Conservation (phyloP, 129 eudicot genomes). For the Escallonia rubra region DNA sequence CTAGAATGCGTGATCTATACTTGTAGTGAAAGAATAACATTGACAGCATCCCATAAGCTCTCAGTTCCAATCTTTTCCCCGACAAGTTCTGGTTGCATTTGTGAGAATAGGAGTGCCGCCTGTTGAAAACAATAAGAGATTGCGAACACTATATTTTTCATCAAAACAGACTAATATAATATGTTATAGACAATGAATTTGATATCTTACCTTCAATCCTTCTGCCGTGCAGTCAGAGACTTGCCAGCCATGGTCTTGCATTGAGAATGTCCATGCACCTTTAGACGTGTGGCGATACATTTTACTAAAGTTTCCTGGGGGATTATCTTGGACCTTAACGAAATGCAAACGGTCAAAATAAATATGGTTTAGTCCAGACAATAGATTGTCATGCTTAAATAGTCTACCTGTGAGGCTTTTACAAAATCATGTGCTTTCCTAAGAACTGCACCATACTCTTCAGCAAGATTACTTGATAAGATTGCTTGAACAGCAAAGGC, state of each 20-base stretch:
- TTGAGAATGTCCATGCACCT: constrained; percentile 74
- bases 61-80: constrained; percentile 41
- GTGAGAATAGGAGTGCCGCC: constrained; percentile 49
- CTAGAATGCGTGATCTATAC: constrained; percentile 18
- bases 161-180: too few species aligned
- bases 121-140: constrained; percentile 1
- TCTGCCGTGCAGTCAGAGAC: constrained; percentile 82
- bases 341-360: neutral
- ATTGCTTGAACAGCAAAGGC: constrained; percentile 68
- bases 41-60: constrained; percentile 54
- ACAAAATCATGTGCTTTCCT: constrained; percentile 56
- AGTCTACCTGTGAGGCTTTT: constrained; percentile 60
- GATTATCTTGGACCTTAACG: constrained; percentile 44
- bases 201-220: constrained; percentile 49
- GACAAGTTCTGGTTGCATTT: constrained; percentile 31
- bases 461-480: constrained; percentile 33
- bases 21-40: constrained; percentile 61
- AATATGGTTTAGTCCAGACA: constrained; percentile 7
- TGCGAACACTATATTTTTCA: too few species aligned
- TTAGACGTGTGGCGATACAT: constrained; percentile 57
- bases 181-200: neutral
- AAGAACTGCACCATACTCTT: constrained; percentile 43
- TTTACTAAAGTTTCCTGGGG: constrained; percentile 36
- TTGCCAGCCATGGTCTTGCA: constrained; percentile 62
- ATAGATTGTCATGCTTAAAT: neutral